Evolutionary conservation across 2,329 filamentous ascomycete species (phyloP).

Genomic region (Pyricularia pennisetigena): DNA sequence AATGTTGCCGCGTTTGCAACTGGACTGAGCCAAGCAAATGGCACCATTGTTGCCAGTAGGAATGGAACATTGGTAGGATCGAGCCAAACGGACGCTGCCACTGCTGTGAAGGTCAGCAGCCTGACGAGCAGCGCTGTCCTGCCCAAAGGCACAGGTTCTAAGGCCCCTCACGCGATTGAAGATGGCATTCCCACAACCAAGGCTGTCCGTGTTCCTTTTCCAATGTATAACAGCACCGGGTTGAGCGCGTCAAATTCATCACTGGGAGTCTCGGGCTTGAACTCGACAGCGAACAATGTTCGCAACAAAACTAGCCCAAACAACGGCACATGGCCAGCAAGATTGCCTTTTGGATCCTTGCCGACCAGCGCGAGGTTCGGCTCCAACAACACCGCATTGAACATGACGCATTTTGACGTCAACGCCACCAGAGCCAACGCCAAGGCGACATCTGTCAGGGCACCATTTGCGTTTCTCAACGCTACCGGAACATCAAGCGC

Average conservation of each 20-base stretch:
- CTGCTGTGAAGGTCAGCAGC: background rate
- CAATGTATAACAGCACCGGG: background rate
- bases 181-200: background rate
- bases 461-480: slow-evolving; percentile 1
- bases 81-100: background rate
- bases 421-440: background rate
- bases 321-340: background rate
- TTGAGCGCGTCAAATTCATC: background rate
- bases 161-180: background rate
- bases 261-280: background rate
- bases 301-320: background rate
- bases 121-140: background rate
- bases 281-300: background rate
- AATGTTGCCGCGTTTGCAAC: background rate
- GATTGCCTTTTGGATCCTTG: background rate
- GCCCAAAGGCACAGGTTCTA: background rate
- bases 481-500: background rate
- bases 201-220: background rate
- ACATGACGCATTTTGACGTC: background rate
- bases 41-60: background rate
- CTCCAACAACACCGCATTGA: background rate
- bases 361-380: background rate
- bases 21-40: background rate
- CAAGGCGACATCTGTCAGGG: background rate
- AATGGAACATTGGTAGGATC: background rate